These are phyloP conservation scores for Beta macrorhiza DNA, from an alignment of 179 eudicot genomes.

Conservation along the genomic window DNA sequence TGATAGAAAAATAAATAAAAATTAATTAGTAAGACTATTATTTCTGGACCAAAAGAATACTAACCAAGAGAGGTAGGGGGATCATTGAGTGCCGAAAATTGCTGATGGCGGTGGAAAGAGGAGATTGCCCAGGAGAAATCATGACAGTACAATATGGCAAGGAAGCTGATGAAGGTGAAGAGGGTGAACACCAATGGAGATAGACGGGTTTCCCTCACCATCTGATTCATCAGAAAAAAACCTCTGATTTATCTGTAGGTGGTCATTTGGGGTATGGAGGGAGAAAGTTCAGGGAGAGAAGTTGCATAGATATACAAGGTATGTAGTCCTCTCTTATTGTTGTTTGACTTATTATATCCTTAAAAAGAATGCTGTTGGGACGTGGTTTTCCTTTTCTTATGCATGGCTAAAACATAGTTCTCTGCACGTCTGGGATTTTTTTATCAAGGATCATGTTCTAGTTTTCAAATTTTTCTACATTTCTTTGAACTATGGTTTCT, in stretches of 20 bases:
- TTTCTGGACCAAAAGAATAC: neutral
- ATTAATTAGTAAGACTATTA: too few species aligned
- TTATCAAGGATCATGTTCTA: neutral
- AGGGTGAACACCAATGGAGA: slow-evolving; percentile 57
- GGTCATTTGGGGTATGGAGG: neutral
- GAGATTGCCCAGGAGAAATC: slow-evolving; percentile 49
- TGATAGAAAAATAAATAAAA: neutral
- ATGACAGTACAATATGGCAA: slow-evolving; percentile 57
- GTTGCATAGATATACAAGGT: slow-evolving; percentile 8
- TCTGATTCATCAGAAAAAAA: slow-evolving; percentile 1
- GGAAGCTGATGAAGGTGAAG: slow-evolving; percentile 57
- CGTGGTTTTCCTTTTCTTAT: neutral
- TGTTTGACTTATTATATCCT: neutral
- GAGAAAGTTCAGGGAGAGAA: neutral
- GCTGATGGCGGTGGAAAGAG: slow-evolving; percentile 2
- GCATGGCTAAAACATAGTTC: neutral
- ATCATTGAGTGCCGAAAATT: neutral
- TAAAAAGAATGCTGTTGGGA: neutral
- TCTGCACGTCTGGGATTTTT: neutral
- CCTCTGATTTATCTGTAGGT: neutral
- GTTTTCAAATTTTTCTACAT: neutral
- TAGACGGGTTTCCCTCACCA: slow-evolving; percentile 42
- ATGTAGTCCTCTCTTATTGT: neutral
- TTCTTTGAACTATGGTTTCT: neutral
- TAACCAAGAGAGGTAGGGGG: slow-evolving; percentile 12